A percentile compares a stretch with the other conserved stretches of the same genome.
Evolutionary conservation across 768 basidiomycete genomes (phyloP).

Genomic region (Phallus indusiatus): DNA sequence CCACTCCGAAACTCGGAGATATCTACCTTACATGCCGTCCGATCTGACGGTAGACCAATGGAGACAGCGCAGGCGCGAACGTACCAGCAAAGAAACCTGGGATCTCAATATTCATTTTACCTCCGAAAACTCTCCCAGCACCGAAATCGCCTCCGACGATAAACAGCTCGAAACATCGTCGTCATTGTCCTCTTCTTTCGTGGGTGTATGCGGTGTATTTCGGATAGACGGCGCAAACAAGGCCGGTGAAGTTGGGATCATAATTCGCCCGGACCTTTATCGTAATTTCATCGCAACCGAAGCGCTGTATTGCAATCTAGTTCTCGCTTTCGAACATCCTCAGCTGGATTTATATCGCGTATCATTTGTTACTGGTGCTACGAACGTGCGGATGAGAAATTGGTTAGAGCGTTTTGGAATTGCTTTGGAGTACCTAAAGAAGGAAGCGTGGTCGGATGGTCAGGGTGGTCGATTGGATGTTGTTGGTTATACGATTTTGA

Average conservation of each 20-base stretch:
- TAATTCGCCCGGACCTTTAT: conserved; percentile 28
- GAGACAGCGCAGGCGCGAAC: conserved; percentile 24
- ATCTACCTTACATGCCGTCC: conserved; percentile 31
- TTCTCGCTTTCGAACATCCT: conserved; percentile 32
- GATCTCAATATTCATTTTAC: conserved; percentile 28
- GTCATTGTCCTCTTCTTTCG: conserved; percentile 19
- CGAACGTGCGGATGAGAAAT: conserved; percentile 35
- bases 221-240: conserved; percentile 26
- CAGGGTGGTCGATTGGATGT: conserved; percentile 30
- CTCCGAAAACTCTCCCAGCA: conserved; percentile 11
- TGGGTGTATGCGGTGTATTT: conserved; percentile 30
- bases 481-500: conserved; percentile 33
- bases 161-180: not conserved
- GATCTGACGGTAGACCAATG: conserved; percentile 27
- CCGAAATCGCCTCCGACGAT: no score
- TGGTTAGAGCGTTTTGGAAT: conserved; percentile 37
- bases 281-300: conserved; percentile 35
- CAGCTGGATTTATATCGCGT: conserved; percentile 29
- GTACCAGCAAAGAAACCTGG: conserved; percentile 19
- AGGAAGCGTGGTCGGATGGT: conserved; percentile 32
- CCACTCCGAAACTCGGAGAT: conserved; percentile 29
- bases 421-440: conserved; percentile 28
- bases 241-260: conserved; percentile 33
- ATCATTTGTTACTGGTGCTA: conserved; percentile 30
- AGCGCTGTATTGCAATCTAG: conserved; percentile 30